Percentiles rank a stretch among this genome's conserved stretches.
Evolutionary conservation across 179 eudicot species (phyloP).

Genomic region (Amaranthus tricolor): DNA sequence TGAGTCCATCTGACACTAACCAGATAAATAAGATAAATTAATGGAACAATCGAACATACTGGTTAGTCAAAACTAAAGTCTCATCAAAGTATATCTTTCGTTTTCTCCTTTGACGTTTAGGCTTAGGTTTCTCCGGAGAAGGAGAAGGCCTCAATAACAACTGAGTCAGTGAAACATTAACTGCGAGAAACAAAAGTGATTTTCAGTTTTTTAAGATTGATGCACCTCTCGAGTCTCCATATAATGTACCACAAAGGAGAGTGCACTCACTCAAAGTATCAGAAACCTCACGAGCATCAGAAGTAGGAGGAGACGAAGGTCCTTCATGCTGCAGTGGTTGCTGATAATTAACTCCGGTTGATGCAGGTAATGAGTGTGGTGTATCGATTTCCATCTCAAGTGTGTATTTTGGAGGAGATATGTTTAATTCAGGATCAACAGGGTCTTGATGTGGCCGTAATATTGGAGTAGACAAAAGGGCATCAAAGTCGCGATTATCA

Average conservation of each 20-base stretch:
- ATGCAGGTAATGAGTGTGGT: constrained; percentile 26
- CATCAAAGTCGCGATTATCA: constrained; percentile 32
- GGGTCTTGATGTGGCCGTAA: constrained; percentile 25
- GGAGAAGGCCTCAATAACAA: constrained; percentile 43
- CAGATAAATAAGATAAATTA: not conserved
- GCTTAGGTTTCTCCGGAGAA: constrained; percentile 31
- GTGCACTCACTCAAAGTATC: constrained; percentile 43
- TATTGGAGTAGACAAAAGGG: constrained; percentile 21
- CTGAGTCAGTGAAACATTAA: constrained; percentile 28
- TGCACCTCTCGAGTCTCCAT: not conserved
- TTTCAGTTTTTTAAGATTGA: not conserved
- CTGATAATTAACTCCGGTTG: constrained; percentile 19
- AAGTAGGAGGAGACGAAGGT: constrained; percentile 30
- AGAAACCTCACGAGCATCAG: constrained; percentile 21
- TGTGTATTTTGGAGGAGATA: constrained; percentile 29
- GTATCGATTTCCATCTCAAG: constrained; percentile 31
- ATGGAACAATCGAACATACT: constrained; percentile 32
- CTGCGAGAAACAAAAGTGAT: constrained; percentile 28
- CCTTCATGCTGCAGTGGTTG: constrained; percentile 37
- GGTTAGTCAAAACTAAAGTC: constrained; percentile 42
- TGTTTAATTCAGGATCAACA: constrained; percentile 32
- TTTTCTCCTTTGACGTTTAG: constrained; percentile 41
- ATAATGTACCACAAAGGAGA: not conserved
- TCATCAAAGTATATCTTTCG: constrained; percentile 44
- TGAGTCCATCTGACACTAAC: constrained; percentile 2